Evolutionary conservation across 371 early-diverging fungal species (phyloP).

Genomic region (Coemansia sp.): DNA sequence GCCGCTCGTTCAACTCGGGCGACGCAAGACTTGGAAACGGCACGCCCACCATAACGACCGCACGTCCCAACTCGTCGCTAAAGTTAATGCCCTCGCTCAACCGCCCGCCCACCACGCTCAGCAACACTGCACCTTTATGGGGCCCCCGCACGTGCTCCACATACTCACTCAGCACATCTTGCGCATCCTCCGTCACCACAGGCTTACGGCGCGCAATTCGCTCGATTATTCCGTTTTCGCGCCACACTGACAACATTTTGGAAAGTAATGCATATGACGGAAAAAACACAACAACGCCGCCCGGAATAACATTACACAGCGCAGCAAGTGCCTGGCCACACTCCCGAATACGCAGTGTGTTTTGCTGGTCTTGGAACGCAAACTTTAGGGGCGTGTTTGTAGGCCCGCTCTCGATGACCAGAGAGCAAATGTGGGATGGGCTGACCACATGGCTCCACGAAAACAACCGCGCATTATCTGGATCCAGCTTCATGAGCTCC

Average conservation of each 20-base stretch:
- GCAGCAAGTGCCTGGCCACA: conserved; percentile 71
- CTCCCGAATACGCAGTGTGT: conserved; percentile 63
- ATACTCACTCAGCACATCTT: conserved; percentile 20
- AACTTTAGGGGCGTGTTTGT: conserved; percentile 65
- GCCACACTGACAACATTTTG: conserved; percentile 61
- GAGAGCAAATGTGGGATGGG: conserved; percentile 42
- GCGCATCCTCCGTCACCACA: conserved; percentile 50
- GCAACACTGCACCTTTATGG: conserved; percentile 74
- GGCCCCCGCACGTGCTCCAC: not conserved
- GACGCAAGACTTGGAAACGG: conserved; percentile 79
- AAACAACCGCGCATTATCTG: conserved; percentile 19
- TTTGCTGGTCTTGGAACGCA: conserved; percentile 64
- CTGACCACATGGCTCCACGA: conserved; percentile 44
- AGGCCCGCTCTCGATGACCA: conserved; percentile 67
- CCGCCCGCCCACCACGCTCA: conserved; percentile 96
- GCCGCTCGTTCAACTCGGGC: conserved; percentile 74
- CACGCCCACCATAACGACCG: conserved; percentile 85
- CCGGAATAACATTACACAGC: conserved; percentile 79
- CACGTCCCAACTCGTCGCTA: conserved; percentile 80
- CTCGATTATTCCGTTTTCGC: conserved; percentile 50
- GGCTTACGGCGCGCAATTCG: conserved; percentile 62
- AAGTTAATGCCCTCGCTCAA: conserved; percentile 99
- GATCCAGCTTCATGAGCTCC: conserved; percentile 16
- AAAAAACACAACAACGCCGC: conserved; percentile 93
- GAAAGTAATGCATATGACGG: conserved; percentile 88